Percentiles rank a stretch among this genome's conserved stretches.
Conservation (phyloP, 169 alveolate species). For the Eimeria acervulina region DNA sequence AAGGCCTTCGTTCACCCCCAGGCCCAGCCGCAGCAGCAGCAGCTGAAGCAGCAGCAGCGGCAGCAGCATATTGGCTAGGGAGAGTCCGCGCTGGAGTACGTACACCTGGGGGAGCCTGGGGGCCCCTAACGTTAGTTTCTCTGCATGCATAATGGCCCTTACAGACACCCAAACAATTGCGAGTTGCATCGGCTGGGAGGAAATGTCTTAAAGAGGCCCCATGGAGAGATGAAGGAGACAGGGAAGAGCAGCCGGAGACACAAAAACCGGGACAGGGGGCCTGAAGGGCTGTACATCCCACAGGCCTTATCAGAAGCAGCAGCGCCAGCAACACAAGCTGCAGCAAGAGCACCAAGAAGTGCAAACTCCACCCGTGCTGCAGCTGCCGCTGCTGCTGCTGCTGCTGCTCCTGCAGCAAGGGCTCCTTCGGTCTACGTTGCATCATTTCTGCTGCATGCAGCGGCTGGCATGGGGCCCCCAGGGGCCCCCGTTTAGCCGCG, state of each 20-base stretch:
- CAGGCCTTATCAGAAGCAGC: neutral
- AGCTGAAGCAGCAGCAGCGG: neutral
- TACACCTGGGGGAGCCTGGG: neutral
- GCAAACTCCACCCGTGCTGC: neutral
- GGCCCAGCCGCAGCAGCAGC: neutral
- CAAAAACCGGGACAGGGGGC: neutral
- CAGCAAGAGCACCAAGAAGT: neutral
- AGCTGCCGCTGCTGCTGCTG: neutral
- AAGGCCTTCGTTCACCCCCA: neutral
- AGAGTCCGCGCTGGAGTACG: neutral
- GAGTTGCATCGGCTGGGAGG: neutral
- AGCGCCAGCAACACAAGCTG: neutral
- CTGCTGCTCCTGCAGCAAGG: neutral
- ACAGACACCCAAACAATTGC: neutral
- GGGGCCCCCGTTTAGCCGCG: neutral
- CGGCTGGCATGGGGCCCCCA: neutral
- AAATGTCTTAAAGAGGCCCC: neutral
- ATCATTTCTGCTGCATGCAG: neutral
- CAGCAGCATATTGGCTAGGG: neutral
- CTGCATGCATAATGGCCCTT: neutral
- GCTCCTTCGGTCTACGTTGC: neutral
- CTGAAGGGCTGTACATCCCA: neutral
- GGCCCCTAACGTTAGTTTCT: neutral
- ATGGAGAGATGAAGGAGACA: neutral
- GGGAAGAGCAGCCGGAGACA: neutral